Percentiles rank a stretch among this genome's conserved stretches.
Conservation (phyloP, 371 early-diverging fungal species). For the Phascolomyces articulosus region DNA sequence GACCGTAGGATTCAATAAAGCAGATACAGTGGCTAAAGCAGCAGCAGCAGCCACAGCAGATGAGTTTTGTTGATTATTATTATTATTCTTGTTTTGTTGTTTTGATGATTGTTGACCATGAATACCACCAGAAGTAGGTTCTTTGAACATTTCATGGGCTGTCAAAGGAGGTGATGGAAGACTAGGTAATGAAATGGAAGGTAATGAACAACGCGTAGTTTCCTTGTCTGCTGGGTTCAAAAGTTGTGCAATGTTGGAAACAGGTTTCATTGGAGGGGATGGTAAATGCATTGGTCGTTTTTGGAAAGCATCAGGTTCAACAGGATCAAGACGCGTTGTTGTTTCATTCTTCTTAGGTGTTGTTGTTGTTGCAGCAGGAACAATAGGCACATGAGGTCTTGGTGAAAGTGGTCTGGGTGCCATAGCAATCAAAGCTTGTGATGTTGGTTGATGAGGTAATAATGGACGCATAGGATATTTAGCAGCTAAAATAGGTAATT, state of each 20-base stretch:
- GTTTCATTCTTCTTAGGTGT: not conserved
- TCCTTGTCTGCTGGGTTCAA: constrained; percentile 31
- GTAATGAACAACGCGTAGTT: constrained; percentile 5
- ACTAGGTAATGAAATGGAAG: constrained; percentile 29
- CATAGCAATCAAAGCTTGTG: not conserved
- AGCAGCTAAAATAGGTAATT: constrained; percentile 14
- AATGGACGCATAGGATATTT: constrained; percentile 27
- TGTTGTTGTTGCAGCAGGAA: constrained; percentile 14
- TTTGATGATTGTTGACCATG: not conserved
- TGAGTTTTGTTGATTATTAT: constrained; percentile 6
- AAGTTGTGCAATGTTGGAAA: constrained; percentile 34
- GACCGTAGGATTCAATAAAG: constrained; percentile 32
- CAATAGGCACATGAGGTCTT: not conserved
- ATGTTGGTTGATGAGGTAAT: constrained; percentile 23
- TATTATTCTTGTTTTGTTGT: constrained; percentile 8
- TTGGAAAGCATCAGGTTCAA: constrained; percentile 45
- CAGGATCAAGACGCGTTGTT: constrained; percentile 26
- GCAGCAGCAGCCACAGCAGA: constrained; percentile 24
- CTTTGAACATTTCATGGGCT: constrained; percentile 30
- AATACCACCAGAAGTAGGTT: not conserved
- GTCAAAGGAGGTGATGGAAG: constrained; percentile 42
- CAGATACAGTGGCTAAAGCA: constrained; percentile 33
- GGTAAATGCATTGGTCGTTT: constrained; percentile 32
- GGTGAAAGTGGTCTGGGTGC: no score
- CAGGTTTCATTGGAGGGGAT: constrained; percentile 46